A percentile compares a stretch with the other conserved stretches of the same genome.
Conservation (phyloP, 2,329 filamentous ascomycete species). For the Plenodomus biglobosus region DNA sequence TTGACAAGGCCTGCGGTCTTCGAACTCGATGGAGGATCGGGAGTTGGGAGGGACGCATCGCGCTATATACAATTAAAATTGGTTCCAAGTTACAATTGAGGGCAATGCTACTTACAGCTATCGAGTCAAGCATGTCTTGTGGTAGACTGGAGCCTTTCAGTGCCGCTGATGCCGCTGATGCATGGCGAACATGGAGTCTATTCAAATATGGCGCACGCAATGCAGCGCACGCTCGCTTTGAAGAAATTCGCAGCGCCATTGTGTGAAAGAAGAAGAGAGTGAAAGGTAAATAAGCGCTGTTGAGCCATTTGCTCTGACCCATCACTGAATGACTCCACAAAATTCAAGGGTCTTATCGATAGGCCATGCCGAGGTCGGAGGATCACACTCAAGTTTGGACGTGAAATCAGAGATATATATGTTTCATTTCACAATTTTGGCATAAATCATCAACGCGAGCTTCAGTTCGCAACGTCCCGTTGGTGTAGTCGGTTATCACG, state of each 20-base stretch:
- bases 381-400: too few species aligned
- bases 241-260: constrained; percentile 40
- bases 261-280: constrained; percentile 7
- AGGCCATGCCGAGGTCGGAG: constrained; percentile 25
- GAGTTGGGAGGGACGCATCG: constrained; percentile 57
- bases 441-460: constrained; percentile 7
- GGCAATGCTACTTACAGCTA: constrained; percentile 37
- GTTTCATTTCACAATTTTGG: too few species aligned
- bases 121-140: constrained; percentile 45
- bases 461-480: constrained; percentile 16
- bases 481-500: constrained; percentile 38
- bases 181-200: constrained; percentile 37
- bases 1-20: constrained; percentile 72
- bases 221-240: constrained; percentile 25
- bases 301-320: constrained; percentile 15
- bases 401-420: too few species aligned
- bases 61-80: constrained; percentile 27
- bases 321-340: constrained; percentile 14
- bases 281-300: constrained; percentile 5
- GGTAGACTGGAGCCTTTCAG: constrained; percentile 46
- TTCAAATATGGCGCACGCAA: constrained; percentile 30
- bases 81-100: not conserved
- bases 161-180: constrained; percentile 44
- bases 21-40: constrained; percentile 74
- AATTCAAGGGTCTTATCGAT: constrained; percentile 18